Conservation (phyloP, 352 stramenopile species). For the Thraustochytrium sp. region DNA sequence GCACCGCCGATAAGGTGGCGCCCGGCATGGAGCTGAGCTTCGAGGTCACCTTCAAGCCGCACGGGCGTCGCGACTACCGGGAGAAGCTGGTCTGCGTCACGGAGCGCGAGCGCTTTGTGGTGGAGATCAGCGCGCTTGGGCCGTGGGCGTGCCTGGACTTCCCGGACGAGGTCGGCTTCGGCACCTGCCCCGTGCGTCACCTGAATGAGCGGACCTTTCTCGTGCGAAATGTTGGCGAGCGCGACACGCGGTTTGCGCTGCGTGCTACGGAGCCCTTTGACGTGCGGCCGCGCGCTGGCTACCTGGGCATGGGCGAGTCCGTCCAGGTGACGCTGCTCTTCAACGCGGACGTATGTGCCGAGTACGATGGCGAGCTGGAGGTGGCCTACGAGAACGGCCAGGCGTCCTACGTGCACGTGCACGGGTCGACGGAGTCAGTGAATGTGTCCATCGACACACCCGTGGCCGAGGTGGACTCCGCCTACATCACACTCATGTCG, state of each 20-base stretch:
- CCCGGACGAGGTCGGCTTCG: slow-evolving; percentile 77
- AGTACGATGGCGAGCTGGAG: slow-evolving; percentile 65
- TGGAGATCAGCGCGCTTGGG: slow-evolving; percentile 76
- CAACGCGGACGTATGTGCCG: slow-evolving; percentile 44
- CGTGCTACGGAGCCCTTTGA: slow-evolving; percentile 52
- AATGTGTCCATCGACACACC: slow-evolving; percentile 80
- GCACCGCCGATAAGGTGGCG: slow-evolving; percentile 59
- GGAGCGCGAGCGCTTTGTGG: slow-evolving; percentile 85
- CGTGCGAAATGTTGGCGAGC: slow-evolving; percentile 78
- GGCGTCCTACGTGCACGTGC: slow-evolving; percentile 62
- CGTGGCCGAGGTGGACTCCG: slow-evolving; percentile 68
- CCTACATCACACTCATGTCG: slow-evolving; percentile 84
- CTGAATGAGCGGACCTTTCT: slow-evolving; percentile 66
- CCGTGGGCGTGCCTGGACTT: slow-evolving; percentile 74
- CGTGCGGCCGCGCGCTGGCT: slow-evolving; percentile 61
- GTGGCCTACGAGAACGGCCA: slow-evolving; percentile 73
- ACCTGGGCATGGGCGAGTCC: slow-evolving; percentile 61
- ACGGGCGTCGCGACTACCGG: slow-evolving; percentile 76
- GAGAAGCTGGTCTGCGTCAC: slow-evolving; percentile 84
- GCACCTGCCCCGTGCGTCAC: slow-evolving; percentile 75
- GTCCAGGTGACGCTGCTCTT: slow-evolving; percentile 73
- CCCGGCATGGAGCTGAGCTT: slow-evolving; percentile 87
- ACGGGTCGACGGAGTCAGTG: slow-evolving; percentile 69
- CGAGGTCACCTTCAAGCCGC: slow-evolving; percentile 76
- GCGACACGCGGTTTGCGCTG: slow-evolving; percentile 46